phyloP scores from a whole-genome alignment of 768 basidiomycete species.

The Chalciporus sphaerocephalus region DNA sequence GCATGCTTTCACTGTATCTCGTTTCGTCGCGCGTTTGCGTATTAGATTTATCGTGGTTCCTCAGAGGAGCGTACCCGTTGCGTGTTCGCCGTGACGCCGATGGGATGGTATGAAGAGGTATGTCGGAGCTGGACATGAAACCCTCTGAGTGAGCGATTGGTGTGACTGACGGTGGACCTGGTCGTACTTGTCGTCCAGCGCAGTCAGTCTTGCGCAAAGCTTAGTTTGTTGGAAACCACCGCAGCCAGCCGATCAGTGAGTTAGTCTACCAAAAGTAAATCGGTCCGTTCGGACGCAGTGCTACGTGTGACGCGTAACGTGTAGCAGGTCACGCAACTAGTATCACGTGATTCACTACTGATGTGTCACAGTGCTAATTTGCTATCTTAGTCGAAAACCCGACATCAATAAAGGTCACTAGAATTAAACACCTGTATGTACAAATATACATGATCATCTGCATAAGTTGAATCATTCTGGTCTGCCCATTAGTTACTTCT shows the following conservation, averaged over 20 bases:
- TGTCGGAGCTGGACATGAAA: conserved; percentile 49
- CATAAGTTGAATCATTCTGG: too few species aligned
- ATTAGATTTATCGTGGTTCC: conserved; percentile 25
- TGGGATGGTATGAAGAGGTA: conserved; percentile 62
- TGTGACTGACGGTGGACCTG: neutral
- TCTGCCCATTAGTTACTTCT: neutral
- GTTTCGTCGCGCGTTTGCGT: conserved; percentile 19
- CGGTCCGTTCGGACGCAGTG: neutral
- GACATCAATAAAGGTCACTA: too few species aligned
- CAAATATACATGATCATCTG: too few species aligned
- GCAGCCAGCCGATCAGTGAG: neutral
- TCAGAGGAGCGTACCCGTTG: conserved; percentile 45
- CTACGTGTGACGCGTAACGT: neutral
- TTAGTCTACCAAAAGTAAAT: neutral
- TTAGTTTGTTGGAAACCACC: neutral
- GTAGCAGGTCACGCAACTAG: too few species aligned
- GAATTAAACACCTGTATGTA: too few species aligned
- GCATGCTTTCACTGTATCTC: conserved; percentile 22
- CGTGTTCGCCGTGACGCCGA: conserved; percentile 41
- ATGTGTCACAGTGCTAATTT: too few species aligned
- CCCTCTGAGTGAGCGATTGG: neutral
- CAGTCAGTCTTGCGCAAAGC: neutral
- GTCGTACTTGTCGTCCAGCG: neutral
- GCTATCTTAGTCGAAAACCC: too few species aligned
- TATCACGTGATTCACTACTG: too few species aligned